phyloP scores from a whole-genome alignment of 495 filamentous ascomycete species.

The Glonium stellatum region DNA sequence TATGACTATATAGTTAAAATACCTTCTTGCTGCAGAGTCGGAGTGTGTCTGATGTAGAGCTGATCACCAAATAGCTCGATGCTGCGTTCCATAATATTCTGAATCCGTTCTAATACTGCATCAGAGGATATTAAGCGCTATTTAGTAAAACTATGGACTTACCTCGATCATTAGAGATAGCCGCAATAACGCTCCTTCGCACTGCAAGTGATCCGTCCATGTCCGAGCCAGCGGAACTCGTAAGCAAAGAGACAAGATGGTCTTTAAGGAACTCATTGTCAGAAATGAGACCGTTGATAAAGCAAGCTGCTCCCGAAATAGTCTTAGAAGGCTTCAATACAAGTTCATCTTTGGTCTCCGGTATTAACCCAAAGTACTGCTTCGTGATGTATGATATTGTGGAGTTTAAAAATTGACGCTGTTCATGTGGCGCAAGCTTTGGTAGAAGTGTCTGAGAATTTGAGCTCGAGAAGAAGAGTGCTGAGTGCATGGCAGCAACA shows the following conservation, averaged over 20 bases:
- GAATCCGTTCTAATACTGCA: conserved; percentile 41
- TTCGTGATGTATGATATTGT: conserved; percentile 55
- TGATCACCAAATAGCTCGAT: conserved; percentile 75
- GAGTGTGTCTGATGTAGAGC: conserved; percentile 76
- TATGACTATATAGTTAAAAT: conserved; percentile 7
- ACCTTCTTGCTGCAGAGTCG: conserved; percentile 83
- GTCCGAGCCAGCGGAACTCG: background rate
- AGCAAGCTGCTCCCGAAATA: conserved; percentile 45
- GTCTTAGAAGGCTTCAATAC: conserved; percentile 8
- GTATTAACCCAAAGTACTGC: conserved; percentile 39
- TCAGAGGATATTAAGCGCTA: conserved; percentile 3
- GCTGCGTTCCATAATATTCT: conserved; percentile 55
- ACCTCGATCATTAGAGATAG: conserved; percentile 50
- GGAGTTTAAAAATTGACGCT: conserved; percentile 33
- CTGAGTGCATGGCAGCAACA: background rate
- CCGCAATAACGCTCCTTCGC: conserved; percentile 59
- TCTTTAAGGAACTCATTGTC: conserved; percentile 39
- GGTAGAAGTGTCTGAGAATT: conserved; percentile 2
- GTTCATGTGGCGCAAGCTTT: conserved; percentile 20
- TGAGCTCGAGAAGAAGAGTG: background rate
- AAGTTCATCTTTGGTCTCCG: conserved; percentile 27
- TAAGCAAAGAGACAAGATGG: conserved; percentile 41
- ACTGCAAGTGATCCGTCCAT: conserved; percentile 55
- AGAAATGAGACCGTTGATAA: conserved; percentile 39
- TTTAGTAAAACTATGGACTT: background rate